Base-by-base conservation (phyloP, 2,329 filamentous ascomycete species). In the Ascochyta clinopodiicola region DNA sequence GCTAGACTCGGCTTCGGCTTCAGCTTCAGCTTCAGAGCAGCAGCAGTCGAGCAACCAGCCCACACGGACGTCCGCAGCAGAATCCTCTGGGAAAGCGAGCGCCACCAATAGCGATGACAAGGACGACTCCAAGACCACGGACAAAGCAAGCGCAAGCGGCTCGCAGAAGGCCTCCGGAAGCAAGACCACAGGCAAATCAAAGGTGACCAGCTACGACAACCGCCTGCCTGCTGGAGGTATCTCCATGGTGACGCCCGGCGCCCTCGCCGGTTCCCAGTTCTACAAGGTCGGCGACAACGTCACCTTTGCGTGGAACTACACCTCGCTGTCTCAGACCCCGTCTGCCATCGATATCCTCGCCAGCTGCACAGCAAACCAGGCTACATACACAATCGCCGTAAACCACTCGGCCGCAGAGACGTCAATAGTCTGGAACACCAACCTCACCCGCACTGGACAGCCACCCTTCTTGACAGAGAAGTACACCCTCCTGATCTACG, bases 221-320 rank as follows among this genome's bases (percentile, higher is more conserved):
- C 79, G 82, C 51, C 70, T 81, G 15, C 82, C 81, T 21, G 79
- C 83, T 3, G 87, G 87, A 40, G 86, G 86, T 48, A 78, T 88
- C 51, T 78, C 80, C 39, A 85, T 89, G 83, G 77, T 88, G 50
- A 86, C 84, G 6, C 87, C 87, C 2, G 77, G 78, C 44, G 70
- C 78, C 8, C 70, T 76, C 7, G 77, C 78, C 8, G 77, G 80
- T 15, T 75, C 80, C 4, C 81, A 82, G 50, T 88, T 84, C 75
- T 88, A 86, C 80, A 88, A 87, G 72, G 83, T 88, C 62, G 84
- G 84, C 17, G 80, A 88, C 39, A 80, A 78, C 56, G 76, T 88
- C 27, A 88, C 86, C 0, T 87, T 89, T 62, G 82, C 79, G 19
- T 89, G 87, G 86, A 89, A 89, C 74, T 89, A 88, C 74, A 89